phyloP scores from a whole-genome alignment of 148 eudicot species.

The Selenicereus undatus region DNA sequence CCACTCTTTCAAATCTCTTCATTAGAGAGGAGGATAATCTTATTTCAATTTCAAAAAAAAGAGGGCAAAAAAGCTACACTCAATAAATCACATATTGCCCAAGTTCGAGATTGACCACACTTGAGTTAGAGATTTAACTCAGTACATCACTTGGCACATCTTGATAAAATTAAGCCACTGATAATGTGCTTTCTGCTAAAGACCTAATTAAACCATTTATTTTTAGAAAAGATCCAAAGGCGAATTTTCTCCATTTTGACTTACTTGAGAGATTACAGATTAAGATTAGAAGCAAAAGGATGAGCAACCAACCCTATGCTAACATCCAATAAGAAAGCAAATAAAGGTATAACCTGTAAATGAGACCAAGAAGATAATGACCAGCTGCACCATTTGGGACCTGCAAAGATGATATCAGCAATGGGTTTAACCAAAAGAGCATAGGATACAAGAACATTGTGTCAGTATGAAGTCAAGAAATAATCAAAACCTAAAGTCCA shows the following conservation, averaged over 20 bases:
- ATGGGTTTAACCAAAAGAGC: neutral
- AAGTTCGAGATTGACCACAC: neutral
- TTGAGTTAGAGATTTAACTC: neutral
- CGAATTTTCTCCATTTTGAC: neutral
- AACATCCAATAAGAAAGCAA: constrained; percentile 9
- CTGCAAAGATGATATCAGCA: constrained; percentile 31
- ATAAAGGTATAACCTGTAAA: constrained; percentile 55
- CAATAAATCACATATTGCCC: neutral
- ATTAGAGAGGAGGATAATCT: no score
- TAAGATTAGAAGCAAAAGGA: neutral
- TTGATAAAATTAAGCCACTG: neutral
- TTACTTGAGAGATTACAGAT: neutral
- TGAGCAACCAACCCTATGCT: neutral
- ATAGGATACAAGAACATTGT: constrained; percentile 2
- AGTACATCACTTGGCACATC: neutral
- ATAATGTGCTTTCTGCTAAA: neutral
- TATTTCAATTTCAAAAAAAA: no score
- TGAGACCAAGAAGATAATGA: constrained; percentile 95
- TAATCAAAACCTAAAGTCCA: neutral
- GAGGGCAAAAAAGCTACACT: no score
- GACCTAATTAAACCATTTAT: neutral
- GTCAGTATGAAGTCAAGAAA: neutral
- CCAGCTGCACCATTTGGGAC: constrained; percentile 98
- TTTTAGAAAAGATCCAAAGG: neutral
- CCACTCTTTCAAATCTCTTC: no score